These are phyloP conservation scores for Eutrema heterophyllum DNA, from an alignment of 345 rosid species.

Conservation along the genomic window DNA sequence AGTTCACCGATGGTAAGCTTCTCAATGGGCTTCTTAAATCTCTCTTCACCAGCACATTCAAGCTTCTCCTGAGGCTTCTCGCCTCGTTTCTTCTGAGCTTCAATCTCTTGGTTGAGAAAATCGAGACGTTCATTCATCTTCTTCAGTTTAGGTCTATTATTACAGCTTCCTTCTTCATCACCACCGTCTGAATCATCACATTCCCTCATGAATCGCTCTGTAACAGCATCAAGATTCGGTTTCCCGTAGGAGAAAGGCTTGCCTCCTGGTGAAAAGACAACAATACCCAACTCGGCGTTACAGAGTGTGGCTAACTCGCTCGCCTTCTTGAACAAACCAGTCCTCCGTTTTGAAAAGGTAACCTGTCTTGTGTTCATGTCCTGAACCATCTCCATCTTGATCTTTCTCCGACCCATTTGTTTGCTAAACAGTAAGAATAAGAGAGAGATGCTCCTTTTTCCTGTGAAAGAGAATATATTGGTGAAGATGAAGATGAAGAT, in stretches of 20 bases:
- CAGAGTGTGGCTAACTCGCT: slow-evolving; percentile 55
- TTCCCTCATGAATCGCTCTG: slow-evolving; percentile 36
- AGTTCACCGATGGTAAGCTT: slow-evolving; percentile 23
- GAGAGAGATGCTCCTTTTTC: neutral
- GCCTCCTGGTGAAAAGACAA: slow-evolving; percentile 73
- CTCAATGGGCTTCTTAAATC: slow-evolving; percentile 18
- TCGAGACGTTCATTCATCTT: slow-evolving; percentile 13
- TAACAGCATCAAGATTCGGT: slow-evolving; percentile 47
- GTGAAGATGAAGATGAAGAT: neutral
- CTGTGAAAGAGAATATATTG: slow-evolving; percentile 5
- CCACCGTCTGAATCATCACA: neutral
- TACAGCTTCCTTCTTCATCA: neutral
- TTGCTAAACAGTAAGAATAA: neutral
- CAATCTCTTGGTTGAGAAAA: slow-evolving; percentile 21
- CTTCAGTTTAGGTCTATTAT: slow-evolving; percentile 11
- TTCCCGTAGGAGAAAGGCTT: slow-evolving; percentile 64
- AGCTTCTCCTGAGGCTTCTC: slow-evolving; percentile 26
- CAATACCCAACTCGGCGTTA: slow-evolving; percentile 46
- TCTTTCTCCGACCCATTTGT: slow-evolving; percentile 58
- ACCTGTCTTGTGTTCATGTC: slow-evolving; percentile 58
- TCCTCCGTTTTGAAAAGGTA: slow-evolving; percentile 62
- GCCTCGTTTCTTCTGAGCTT: slow-evolving; percentile 37
- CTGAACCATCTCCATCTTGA: slow-evolving; percentile 56
- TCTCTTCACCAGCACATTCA: slow-evolving; percentile 21
- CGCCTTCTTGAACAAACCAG: slow-evolving; percentile 68